Evolutionary conservation across 2,329 filamentous ascomycete species (phyloP).

Genomic region (Pseudocercospora fuligena): DNA sequence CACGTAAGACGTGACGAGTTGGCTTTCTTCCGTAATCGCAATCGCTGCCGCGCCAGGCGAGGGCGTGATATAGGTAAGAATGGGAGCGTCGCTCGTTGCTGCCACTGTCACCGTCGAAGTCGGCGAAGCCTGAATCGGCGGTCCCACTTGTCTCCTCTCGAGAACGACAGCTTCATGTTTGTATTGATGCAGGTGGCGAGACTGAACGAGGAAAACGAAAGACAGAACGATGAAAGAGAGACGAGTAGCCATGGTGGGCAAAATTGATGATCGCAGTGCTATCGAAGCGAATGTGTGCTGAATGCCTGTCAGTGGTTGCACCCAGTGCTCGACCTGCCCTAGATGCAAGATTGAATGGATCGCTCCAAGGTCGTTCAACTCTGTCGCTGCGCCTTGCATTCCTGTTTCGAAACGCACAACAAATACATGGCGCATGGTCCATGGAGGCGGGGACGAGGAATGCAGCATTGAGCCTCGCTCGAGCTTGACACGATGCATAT

Average conservation of each 20-base stretch:
- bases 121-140: constrained; percentile 25
- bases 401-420: constrained; percentile 36
- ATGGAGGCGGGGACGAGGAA: constrained; percentile 32
- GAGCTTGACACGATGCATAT: constrained; percentile 18
- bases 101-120: constrained; percentile 15
- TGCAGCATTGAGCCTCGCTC: constrained; percentile 25
- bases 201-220: constrained; percentile 27
- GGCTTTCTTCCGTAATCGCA: constrained; percentile 49
- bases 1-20: constrained; percentile 49
- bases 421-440: constrained; percentile 35
- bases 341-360: neutral
- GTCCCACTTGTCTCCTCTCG: constrained; percentile 32
- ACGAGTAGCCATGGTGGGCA: constrained; percentile 29
- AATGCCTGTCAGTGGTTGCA: constrained; percentile 22
- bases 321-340: constrained; percentile 26
- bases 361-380: neutral
- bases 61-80: constrained; percentile 47
- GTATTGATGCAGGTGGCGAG: constrained; percentile 32
- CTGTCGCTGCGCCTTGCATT: constrained; percentile 31
- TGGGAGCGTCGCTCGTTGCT: constrained; percentile 28
- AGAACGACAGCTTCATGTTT: constrained; percentile 40
- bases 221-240: constrained; percentile 27
- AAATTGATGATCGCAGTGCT: constrained; percentile 7
- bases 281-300: constrained; percentile 17
- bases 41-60: constrained; percentile 50